A percentile compares a stretch with the other conserved stretches of the same genome.
Evolutionary conservation across 1,284 basidiomycete genomes (phyloP).

Genomic region (Trametes pubescens): DNA sequence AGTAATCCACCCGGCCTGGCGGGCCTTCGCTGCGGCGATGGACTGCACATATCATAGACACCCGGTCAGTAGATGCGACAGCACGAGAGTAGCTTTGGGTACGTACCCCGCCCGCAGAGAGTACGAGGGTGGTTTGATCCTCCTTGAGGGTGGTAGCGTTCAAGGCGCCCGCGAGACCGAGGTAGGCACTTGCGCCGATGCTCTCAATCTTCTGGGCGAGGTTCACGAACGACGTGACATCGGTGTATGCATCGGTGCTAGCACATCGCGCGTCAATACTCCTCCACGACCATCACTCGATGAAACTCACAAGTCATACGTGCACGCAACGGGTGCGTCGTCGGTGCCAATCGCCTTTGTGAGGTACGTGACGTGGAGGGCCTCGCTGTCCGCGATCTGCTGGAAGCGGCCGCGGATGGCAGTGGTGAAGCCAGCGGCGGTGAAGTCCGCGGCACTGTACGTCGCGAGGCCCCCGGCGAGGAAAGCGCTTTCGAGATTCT

Average conservation of each 20-base stretch:
- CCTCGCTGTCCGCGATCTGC: constrained; percentile 60
- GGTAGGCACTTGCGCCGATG: constrained; percentile 56
- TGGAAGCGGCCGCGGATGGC: constrained; percentile 52
- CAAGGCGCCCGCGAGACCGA: constrained; percentile 50
- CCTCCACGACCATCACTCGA: neutral
- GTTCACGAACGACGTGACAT: constrained; percentile 54
- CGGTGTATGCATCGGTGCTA: constrained; percentile 50
- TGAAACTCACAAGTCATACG: constrained; percentile 58
- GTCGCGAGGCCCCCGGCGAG: constrained; percentile 48
- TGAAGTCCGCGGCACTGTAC: constrained; percentile 52
- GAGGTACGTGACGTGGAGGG: constrained; percentile 48
- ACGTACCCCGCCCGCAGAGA: neutral
- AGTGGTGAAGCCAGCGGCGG: constrained; percentile 39
- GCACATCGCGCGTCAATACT: neutral
- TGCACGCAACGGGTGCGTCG: constrained; percentile 57
- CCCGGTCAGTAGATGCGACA: neutral
- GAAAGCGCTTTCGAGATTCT: constrained; percentile 60
- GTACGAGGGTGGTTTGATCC: neutral
- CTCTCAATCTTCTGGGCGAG: constrained; percentile 60
- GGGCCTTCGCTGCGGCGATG: constrained; percentile 55
- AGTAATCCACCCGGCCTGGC: constrained; percentile 60
- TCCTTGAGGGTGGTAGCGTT: neutral
- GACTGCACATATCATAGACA: constrained; percentile 33
- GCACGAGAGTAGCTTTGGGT: neutral
- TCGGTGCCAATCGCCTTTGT: constrained; percentile 54